Base-by-base conservation (phyloP, 208 protist genomes). In the Trypanosoma conorhini region DNA sequence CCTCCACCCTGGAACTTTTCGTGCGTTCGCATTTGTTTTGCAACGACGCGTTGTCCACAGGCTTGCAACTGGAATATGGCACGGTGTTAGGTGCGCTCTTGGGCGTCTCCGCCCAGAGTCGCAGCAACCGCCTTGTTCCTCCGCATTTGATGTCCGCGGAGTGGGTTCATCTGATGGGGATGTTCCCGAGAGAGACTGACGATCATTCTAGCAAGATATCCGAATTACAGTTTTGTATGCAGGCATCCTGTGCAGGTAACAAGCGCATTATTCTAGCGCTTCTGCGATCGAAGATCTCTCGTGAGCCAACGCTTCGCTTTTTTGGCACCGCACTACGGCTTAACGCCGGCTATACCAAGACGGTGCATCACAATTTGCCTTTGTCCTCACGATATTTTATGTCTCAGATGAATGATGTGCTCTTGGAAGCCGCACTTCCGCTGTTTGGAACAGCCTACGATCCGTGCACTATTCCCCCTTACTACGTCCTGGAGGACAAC, bases 371-470 rank as follows among this genome's bases (percentile, higher is more conserved):
- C 33, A 67, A 89, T 78, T 63, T 81, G 26, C 86, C 81, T 0
- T 74, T 96, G 55, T 90, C 86, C 68, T 92, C 86, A 50, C 81
- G 84, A 62, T 93, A 80, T 67, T 92, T 96, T 69, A 85, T 96
- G 82, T 46, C 74, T 35, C 91, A 96, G 73, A 71, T 96, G 40
- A 83, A 92, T 74, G 77, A 82, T 24, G 85, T 92, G 7, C 82
- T 96, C 28, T 60, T 93, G 55, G 83, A 88, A 58, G 75, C 80
- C 7, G 86, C 88, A 17, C 78, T 91, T 24, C 88, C 91, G 54
- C 77, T 94, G 26, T 87, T 94, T 70, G 59, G 9, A 21, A 75
- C 66, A 40, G 52, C 58, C 1, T 64, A 51, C 62, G 73, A 74
- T 67, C 67, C 76, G 51, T 71, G 33, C 46, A 55, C 56, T 30